Conservation (phyloP, 2,329 filamentous ascomycete genomes). For the Penicillium glabrum region DNA sequence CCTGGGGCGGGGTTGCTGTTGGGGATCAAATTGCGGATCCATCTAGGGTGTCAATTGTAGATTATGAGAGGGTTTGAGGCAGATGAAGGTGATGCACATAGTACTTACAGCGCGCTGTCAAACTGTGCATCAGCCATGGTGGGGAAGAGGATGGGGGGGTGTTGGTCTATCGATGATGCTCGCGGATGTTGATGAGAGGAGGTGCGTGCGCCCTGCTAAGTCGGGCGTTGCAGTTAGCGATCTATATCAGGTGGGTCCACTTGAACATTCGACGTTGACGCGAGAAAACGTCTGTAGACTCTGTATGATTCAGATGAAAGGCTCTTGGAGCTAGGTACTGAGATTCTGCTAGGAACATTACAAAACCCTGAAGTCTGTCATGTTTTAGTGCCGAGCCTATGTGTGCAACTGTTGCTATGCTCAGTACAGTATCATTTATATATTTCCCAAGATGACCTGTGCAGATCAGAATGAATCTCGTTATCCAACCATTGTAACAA, state of each 20-base stretch:
- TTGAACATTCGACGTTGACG: no score
- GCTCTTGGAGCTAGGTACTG: no score
- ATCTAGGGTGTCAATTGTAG: neutral
- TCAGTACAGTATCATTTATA: no score
- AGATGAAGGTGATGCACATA: neutral
- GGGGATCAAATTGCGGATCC: neutral
- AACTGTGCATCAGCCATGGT: constrained; percentile 51
- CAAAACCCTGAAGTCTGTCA: no score
- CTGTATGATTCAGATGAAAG: no score
- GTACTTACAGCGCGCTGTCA: constrained; percentile 51
- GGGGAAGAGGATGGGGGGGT: constrained; percentile 15
- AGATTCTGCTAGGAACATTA: no score
- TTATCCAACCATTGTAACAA: no score
- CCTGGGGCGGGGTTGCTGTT: constrained; percentile 25
- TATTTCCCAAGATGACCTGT: no score
- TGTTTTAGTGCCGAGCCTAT: no score
- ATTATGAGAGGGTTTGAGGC: neutral
- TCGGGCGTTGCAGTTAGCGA: neutral
- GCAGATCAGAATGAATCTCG: no score
- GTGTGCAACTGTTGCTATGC: no score
- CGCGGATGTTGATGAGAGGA: constrained; percentile 20
- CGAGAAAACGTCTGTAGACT: no score
- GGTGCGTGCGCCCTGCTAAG: constrained; percentile 17
- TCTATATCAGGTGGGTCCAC: neutral
- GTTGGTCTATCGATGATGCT: constrained; percentile 13